Evolutionary conservation across 2,329 filamentous ascomycete species (phyloP), one percentile per base, ranked within the genome.

Genomic region (Corynespora cassiicola): DNA sequence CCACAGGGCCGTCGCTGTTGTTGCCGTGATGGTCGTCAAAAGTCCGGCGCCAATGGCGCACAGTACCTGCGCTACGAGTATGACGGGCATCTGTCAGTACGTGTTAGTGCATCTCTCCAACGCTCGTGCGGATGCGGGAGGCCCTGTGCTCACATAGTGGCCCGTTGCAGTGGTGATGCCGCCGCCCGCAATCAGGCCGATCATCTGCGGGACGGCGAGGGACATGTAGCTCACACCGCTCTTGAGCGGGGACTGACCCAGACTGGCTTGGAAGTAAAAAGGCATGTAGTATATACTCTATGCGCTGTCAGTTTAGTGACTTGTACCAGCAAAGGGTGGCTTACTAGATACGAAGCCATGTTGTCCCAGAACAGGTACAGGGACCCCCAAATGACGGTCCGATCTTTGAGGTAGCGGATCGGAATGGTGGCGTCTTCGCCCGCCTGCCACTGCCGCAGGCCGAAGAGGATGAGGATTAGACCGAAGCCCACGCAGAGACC

Each of bases 381-480:
- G 5, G 31, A 4, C 9, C 41, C 36, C 7, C 12, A 31, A 5
- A 15, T 9, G 11, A 46, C 19, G 9, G 27, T 24, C 12, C 43
- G 15, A 14, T 41, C 28, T n/a, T 21, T 33, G 6, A 42, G 21
- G 3, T 42, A 8, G 2, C 30, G 22, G 2, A 31, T 15, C 2
- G 43, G 43, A 12, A 42, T 35, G 9, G 39, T 42, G 1, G 50
- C 44, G 14, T 42, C 16, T 2, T 48, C 44, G 4, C 45, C 31
- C 30, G 33, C 25, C 15, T 29, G 19, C 20, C 30, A 45, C 22
- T 61, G 39, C 7, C 42, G n/a, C 16, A 35, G 23, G 11, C 41
- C 44, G 40, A 79, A 78, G 3, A 59, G 35, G 22, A 75, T 55
- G 19, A 71, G 58, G 0, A 72, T 41, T 0, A 39, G 56, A 9